Evolutionary conservation across 1,139 yeast genomes (phyloP), one percentile per base, ranked within the genome.

Genomic region (Scheffersomyces segobiensis): DNA sequence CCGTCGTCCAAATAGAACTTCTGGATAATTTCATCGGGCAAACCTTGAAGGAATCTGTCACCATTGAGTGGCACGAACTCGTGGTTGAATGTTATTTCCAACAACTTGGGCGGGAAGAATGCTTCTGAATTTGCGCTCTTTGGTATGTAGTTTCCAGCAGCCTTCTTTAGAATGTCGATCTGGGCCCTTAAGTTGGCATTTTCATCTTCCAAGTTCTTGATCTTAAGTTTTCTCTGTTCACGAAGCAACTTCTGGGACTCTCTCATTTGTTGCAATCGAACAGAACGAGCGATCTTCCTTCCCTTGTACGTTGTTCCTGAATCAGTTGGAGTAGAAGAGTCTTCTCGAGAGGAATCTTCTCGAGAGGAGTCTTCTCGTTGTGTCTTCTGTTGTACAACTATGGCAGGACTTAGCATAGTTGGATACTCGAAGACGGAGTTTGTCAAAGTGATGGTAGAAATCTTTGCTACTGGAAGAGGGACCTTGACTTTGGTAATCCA

Each of bases 211-310:
- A 58, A 56, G 4, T n/a, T 22, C 20, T 55, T 53, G 39, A 58
- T 47, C 42, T 46, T 52, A 32, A 54, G 53, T 52, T 55, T 56
- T 10, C 60, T 48, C 20, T 56, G 57, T 26, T 58, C 60, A 19
- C 60, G 49, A 17, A 58, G 48, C 26, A 51, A 46, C 48, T 58
- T 58, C 49, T 58, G 60, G 7, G 60, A 56, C 24, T 58, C 59
- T 53, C 60, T 53, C 60, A 58, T 58, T 32, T 56, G 60, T 26
- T 56, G 54, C 24, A 58, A 56, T 18, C 60, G 39, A 17, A 49
- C 18, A 14, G 57, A 53, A 10, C 60, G 52, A 22, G 55, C 46
- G 0, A 55, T 54, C 39, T 55, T 53, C 17, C 59, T 49, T 5
- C 59, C 59, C 21, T 53, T 52, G 53, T 57, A 57, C 10, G 52